These are phyloP conservation scores for Cytospora piceicola DNA, from an alignment of 2,329 filamentous ascomycete genomes.

Conservation along the genomic window DNA sequence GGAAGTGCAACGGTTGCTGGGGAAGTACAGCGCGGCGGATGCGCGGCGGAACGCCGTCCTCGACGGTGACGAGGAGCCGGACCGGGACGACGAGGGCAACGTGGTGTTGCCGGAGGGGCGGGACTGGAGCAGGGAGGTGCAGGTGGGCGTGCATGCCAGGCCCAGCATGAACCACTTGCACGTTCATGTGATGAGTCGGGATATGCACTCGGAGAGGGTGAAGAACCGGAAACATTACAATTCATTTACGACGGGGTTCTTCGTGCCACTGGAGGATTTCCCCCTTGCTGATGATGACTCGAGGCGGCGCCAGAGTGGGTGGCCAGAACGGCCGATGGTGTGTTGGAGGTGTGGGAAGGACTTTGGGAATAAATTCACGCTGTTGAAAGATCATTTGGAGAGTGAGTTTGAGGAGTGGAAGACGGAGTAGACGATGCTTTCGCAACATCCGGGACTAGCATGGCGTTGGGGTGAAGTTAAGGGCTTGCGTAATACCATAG, in stretches of 20 bases:
- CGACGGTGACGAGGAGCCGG: slow-evolving; percentile 61
- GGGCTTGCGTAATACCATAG: background rate
- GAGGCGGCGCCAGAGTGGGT: slow-evolving; percentile 61
- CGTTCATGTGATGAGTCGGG: slow-evolving; percentile 81
- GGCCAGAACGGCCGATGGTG: slow-evolving; percentile 66
- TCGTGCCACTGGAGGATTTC: slow-evolving; percentile 78
- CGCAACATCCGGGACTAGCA: background rate
- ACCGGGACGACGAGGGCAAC: slow-evolving; percentile 61
- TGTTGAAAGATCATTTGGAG: slow-evolving; percentile 72
- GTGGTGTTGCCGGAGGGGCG: slow-evolving; percentile 68
- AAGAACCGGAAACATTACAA: slow-evolving; percentile 90
- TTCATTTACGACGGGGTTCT: slow-evolving; percentile 84
- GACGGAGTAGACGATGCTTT: slow-evolving; percentile 38
- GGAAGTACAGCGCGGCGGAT: slow-evolving; percentile 66
- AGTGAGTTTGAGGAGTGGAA: slow-evolving; percentile 60
- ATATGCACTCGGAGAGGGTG: slow-evolving; percentile 73
- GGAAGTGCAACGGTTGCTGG: slow-evolving; percentile 74
- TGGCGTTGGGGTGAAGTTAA: slow-evolving; percentile 17
- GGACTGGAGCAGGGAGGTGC: slow-evolving; percentile 77
- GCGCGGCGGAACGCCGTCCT: slow-evolving; percentile 69
- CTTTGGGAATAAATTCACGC: slow-evolving; percentile 75
- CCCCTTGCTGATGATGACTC: slow-evolving; percentile 70
- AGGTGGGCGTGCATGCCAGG: slow-evolving; percentile 79
- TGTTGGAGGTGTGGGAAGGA: slow-evolving; percentile 84
- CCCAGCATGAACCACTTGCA: slow-evolving; percentile 94